Conservation (phyloP, 129 eudicot species). For the Rutidosis leptorrhynchoides region DNA sequence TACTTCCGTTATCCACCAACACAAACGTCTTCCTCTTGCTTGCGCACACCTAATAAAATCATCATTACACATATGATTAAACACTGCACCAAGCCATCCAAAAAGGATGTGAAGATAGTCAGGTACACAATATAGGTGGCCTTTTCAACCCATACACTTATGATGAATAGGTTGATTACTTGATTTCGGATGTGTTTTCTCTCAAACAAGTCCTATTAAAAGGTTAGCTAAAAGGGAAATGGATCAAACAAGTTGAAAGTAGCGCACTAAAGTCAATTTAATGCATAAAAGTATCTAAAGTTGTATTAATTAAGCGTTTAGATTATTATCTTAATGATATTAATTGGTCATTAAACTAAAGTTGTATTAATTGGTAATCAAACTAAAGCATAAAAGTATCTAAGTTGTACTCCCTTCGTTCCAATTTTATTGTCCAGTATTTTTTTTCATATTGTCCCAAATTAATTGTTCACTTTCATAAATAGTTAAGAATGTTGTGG, state of each 20-base stretch:
- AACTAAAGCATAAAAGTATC: no score
- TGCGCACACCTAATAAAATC: constrained; percentile 90
- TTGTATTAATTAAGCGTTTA: no score
- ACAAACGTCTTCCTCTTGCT: constrained; percentile 92
- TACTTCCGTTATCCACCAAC: constrained; percentile 61
- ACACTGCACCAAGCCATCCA: not conserved
- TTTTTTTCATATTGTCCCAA: no score
- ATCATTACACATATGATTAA: not conserved
- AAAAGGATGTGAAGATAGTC: not conserved
- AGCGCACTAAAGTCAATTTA: not conserved
- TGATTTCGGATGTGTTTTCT: not conserved
- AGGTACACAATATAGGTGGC: not conserved
- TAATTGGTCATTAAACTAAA: not conserved
- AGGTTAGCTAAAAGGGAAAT: not conserved
- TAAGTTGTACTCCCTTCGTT: no score
- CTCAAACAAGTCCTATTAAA: not conserved
- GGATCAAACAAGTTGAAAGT: not conserved
- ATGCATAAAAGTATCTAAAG: not conserved
- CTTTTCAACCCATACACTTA: not conserved
- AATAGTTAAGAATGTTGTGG: no score
- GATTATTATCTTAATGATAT: no score
- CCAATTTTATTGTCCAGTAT: no score
- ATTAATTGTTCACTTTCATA: no score
- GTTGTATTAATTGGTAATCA: no score
- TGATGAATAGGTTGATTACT: not conserved